Base-by-base conservation (phyloP, 306 rosid species). In the Prunus kanzakura region DNA sequence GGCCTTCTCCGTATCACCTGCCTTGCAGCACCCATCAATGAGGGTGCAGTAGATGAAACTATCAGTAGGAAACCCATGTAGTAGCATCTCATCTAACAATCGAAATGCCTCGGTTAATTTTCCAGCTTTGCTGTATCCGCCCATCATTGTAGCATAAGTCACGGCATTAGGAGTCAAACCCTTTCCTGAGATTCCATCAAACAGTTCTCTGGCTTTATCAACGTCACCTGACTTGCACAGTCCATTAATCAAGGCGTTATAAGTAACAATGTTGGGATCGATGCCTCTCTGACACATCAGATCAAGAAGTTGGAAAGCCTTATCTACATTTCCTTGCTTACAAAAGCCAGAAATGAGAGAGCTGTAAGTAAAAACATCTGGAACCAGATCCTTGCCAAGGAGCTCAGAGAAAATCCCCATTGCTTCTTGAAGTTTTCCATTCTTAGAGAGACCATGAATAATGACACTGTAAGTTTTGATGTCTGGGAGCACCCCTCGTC, bases 401-500 rank as follows among this genome's bases (percentile, higher is more conserved):
- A 82, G 76, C 76, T 87, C 86, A 3, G 79, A 76, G 62, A 84
- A 79, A 20, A 87, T 50, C 68, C 49, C 81, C 77, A 84, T 63
- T 27, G 86, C 88, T 87, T 82, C 90, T 72, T 79, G 54, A 38
- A 78, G 68, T 76, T 84, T 87, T 71, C 90, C 86, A 43, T 71
- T 77, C 85, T 47, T 84, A 16, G 82, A 71, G 46, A 87, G 83
- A 51, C 77, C 84, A 12, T 79, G 70, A 50, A 84, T 84, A 32
- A 87, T 75, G 52, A 80, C 86, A 61, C 82, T 67, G 15, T 87
- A 82, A 52, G 82, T 67, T 60, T 52, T 76, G 56, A 81, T 62
- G 18, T 84, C 82, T 9, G 90, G 84, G 58, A 80, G 38, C 72
- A 70, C 35, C 27, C 86, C 83, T 70, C 38, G 74, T 35, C 47